Percentiles rank a stretch among this genome's conserved stretches.
These are phyloP conservation scores for Eucalyptus sp. DNA, from an alignment of 345 rosid species.

Conservation along the genomic window DNA sequence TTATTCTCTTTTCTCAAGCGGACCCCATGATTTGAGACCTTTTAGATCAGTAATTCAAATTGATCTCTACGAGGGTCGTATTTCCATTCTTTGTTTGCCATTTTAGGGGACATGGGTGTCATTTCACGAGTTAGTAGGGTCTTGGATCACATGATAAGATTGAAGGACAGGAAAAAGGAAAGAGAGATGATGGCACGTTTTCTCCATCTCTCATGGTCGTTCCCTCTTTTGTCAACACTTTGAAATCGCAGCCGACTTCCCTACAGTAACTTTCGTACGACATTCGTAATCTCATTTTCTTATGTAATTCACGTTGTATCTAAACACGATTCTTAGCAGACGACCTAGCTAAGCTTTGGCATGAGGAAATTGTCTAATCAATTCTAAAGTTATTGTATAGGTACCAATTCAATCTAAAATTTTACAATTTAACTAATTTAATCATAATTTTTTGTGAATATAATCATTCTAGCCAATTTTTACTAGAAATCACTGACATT, in stretches of 20 bases:
- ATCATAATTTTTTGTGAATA: neutral
- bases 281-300: neutral
- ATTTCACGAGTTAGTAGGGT: neutral
- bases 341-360: neutral
- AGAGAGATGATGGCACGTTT: neutral
- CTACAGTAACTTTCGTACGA: neutral
- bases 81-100: neutral
- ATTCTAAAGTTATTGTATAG: neutral
- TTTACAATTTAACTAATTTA: neutral
- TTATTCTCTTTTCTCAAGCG: neutral
- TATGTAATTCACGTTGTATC: neutral
- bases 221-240: neutral
- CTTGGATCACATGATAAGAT: neutral
- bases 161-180: neutral
- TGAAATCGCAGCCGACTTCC: neutral
- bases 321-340: neutral
- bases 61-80: neutral
- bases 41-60: neutral
- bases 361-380: rapidly evolving
- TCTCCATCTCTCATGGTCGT: neutral
- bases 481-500: rapidly evolving
- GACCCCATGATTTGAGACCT: neutral
- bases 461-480: neutral
- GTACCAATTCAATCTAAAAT: neutral
- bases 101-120: neutral